Evolutionary conservation across 1,284 basidiomycete species (phyloP).

Genomic region (Sporisorium graminicola): DNA sequence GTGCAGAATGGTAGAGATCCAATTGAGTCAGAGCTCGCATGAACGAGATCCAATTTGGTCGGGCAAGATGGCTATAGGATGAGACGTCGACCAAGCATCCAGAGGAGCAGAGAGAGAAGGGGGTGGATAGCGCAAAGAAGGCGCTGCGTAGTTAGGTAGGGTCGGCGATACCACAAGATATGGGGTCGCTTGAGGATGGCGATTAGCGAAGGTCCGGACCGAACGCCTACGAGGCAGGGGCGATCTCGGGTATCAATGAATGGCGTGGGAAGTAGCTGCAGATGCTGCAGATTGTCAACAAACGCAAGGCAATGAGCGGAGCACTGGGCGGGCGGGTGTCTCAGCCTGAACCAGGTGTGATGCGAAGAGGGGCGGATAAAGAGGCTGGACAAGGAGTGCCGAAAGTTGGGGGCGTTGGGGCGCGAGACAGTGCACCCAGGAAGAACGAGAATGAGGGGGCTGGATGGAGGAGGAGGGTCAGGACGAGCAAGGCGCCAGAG

Average conservation of each 20-base stretch:
- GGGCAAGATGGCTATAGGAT: background rate
- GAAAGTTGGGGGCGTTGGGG: background rate
- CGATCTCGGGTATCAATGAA: background rate
- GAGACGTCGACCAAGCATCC: background rate
- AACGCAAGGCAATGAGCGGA: background rate
- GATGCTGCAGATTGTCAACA: background rate
- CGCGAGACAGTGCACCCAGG: background rate
- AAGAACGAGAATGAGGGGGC: background rate
- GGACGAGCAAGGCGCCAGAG: background rate
- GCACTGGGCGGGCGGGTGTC: background rate
- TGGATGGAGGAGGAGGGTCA: background rate
- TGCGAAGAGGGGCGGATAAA: background rate
- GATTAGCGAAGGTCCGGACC: conserved; percentile 18
- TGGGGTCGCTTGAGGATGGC: background rate
- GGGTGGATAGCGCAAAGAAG: background rate
- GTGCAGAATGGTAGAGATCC: background rate
- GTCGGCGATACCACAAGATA: background rate
- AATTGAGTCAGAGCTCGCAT: background rate
- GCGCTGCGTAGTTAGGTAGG: background rate
- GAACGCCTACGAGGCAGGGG: conserved; percentile 8
- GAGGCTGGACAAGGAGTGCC: background rate
- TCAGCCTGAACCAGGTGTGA: background rate
- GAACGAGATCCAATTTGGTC: background rate
- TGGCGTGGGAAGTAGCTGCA: conserved; percentile 8
- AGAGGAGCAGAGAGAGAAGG: background rate